Base-by-base conservation (phyloP, 139 green algal species). In the Raphidocelis subcapitata region DNA sequence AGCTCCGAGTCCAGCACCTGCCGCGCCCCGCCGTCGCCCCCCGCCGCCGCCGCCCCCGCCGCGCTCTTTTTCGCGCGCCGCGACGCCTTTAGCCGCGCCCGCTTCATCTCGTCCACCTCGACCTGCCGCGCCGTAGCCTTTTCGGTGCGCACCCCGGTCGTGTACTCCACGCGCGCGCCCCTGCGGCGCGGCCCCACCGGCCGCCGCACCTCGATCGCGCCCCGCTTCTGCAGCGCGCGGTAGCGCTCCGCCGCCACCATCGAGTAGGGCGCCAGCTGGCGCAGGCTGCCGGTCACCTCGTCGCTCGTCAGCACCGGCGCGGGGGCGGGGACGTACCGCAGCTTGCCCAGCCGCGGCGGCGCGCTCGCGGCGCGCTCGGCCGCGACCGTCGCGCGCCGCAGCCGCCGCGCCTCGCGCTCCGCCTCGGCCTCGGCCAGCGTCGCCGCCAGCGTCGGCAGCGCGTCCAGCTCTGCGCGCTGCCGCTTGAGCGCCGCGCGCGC, bases 161-260 rank as follows among this genome's bases (percentile, higher is more conserved):
- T 74, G 56, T 87, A 89, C 49, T 67, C 35, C 24, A 89, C 72
- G 56, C 70, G 81, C 60, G 76, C 79, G 61, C 62, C 62, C 47
- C 33, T 31, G 28, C 18, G 5, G 51, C 60, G 61, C 24, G 20
- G 5, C 1, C 54, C 37, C 31, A 74, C 74, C 28, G 74, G 81
- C 67, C 78, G 68, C n/a, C 90, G 71, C 2, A 92, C 88, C 90
- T 97, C 92, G 2, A 97, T 82, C 12, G 93, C 29, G 20, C 87
- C 89, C 0, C 89, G 82, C 65, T 86, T 82, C 80, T 97, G 92
- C 65, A 97, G 73, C 62, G 82, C 89, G 72, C 93, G 94, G 82
- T 88, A 97, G 23, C 84, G 76, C 65, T 88, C 81, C 15, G 41
- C 26, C 0, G 74, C 62, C 37, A 84, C 49, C 72, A 83, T 79